These are phyloP conservation scores for Peronospora farinosa DNA, from an alignment of 352 stramenopile genomes.

Conservation along the genomic window DNA sequence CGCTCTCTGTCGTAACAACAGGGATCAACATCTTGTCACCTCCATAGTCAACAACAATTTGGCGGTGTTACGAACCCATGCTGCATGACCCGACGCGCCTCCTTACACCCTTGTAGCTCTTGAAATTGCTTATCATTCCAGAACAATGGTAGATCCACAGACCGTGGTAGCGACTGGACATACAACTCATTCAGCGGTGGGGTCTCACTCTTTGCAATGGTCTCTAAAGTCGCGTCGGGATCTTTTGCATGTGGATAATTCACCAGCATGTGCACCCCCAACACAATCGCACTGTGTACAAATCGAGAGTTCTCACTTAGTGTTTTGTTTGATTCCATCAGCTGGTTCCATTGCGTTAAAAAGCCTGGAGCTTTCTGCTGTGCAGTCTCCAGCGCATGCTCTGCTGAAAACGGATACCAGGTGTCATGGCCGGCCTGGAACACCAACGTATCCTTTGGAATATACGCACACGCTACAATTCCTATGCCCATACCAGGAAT, in stretches of 20 bases:
- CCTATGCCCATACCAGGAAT: slow-evolving; percentile 61
- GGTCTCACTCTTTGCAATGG: slow-evolving; percentile 12
- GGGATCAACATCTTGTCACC: neutral
- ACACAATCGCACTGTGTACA: slow-evolving; percentile 57
- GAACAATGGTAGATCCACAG: slow-evolving; percentile 62
- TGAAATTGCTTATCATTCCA: slow-evolving; percentile 58
- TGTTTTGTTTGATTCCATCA: slow-evolving; percentile 32
- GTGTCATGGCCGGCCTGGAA: slow-evolving; percentile 50
- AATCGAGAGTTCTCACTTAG: slow-evolving; percentile 35
- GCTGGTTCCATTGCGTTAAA: slow-evolving; percentile 44
- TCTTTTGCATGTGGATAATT: slow-evolving; percentile 37
- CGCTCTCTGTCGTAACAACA: slow-evolving; percentile 26
- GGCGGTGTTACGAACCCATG: slow-evolving; percentile 36
- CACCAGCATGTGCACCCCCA: slow-evolving; percentile 63
- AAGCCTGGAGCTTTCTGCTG: slow-evolving; percentile 61
- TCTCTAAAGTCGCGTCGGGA: slow-evolving; percentile 13
- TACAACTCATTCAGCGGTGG: slow-evolving; percentile 48
- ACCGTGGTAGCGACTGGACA: slow-evolving; percentile 44
- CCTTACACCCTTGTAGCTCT: slow-evolving; percentile 54
- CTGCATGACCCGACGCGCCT: slow-evolving; percentile 50
- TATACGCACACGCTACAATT: slow-evolving; percentile 43
- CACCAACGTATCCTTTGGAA: slow-evolving; percentile 55
- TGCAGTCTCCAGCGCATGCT: slow-evolving; percentile 52
- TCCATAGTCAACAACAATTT: neutral
- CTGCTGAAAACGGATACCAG: slow-evolving; percentile 76